Evolutionary conservation across 2,329 filamentous ascomycete genomes (phyloP).

Genomic region (Chaetomiaceae sp.): DNA sequence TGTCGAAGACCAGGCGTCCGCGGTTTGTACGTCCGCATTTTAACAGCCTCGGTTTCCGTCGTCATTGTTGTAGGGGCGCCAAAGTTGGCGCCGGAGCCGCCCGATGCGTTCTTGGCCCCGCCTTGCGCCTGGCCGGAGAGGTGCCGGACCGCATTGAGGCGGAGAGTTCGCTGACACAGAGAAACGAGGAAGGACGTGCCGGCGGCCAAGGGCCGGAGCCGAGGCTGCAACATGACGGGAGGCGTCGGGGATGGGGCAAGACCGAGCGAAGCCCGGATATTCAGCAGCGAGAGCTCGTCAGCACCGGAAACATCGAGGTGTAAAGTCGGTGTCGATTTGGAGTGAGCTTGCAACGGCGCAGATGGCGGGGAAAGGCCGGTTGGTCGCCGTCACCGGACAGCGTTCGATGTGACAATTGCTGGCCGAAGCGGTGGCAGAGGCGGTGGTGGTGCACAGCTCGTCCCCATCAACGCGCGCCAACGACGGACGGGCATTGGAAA

Average conservation of each 20-base stretch:
- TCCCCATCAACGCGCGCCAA: no score
- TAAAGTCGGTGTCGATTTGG: background rate
- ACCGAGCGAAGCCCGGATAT: background rate
- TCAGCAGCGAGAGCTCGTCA: slow-evolving; percentile 4
- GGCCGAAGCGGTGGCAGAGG: background rate
- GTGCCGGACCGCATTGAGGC: slow-evolving; percentile 18
- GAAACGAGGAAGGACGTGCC: slow-evolving; percentile 22
- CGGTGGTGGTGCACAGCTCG: background rate
- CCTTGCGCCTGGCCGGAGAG: slow-evolving; percentile 22
- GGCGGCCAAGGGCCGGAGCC: slow-evolving; percentile 46
- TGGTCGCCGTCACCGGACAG: background rate
- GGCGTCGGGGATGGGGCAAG: background rate
- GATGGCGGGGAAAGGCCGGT: slow-evolving; percentile 9
- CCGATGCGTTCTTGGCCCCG: slow-evolving; percentile 11
- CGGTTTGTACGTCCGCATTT: slow-evolving; percentile 83
- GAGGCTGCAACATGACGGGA: slow-evolving; percentile 57
- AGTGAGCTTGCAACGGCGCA: background rate
- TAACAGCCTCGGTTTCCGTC: slow-evolving; percentile 34
- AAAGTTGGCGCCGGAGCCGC: slow-evolving; percentile 2
- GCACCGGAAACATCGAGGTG: slow-evolving; percentile 9
- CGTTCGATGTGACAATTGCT: background rate
- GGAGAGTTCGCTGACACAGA: slow-evolving; percentile 20
- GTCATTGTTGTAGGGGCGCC: no score
- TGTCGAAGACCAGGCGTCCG: slow-evolving; percentile 89
- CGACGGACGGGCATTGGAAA: no score